Evolutionary conservation across 352 stramenopile genomes (phyloP), one percentile per base, ranked within the genome.

Genomic region (Phytophthora idaei): DNA sequence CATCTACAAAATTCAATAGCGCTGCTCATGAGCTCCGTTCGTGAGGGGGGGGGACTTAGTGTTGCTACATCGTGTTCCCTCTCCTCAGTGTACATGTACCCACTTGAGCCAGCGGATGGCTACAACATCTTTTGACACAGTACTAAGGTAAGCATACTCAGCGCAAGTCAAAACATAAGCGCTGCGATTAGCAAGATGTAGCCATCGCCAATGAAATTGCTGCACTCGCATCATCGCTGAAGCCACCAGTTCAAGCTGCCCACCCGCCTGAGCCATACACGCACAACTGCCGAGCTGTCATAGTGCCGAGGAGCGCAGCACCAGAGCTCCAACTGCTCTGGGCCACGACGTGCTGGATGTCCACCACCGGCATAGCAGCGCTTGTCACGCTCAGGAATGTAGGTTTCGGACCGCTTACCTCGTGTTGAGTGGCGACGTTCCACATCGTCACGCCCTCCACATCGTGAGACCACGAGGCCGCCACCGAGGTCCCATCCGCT

Each of bases 321-420:
- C 68, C 42, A 52, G 49, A 69, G 44, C 47, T 68, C 77, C 74
- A 83, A 42, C 47, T 54, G 34, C 62, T 62, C 8, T 50, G 56
- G 1, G 49, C 42, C n/a, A 86, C 73, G 2, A 51, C 21, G 25
- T 86, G 78, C 39, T 86, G 70, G 25, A 75, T 75, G 31, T 78
- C 67, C 12, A 78, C 67, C 7, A 76, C 63, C 2, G 71, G 71
- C 36, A 67, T 54, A 27, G 45, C 34, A 15, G 39, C 29, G 14
- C 50, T 65, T 6, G 71, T 48, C 32, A 54, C 48, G 48, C 54
- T 68, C 7, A 47, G 8, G 5, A 25, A 27, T 9, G 48, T 25
- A n/a, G 44, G 46, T 17, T 66, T 49, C 21, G 59, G 62, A 9
- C 58, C 54, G 17, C 14, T 25, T 2, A 64, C 44, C 59, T 73